Percentiles rank a stretch among this genome's conserved stretches.
Conservation (phyloP, 2,329 filamentous ascomycete species). For the Fusarium algeriense region DNA sequence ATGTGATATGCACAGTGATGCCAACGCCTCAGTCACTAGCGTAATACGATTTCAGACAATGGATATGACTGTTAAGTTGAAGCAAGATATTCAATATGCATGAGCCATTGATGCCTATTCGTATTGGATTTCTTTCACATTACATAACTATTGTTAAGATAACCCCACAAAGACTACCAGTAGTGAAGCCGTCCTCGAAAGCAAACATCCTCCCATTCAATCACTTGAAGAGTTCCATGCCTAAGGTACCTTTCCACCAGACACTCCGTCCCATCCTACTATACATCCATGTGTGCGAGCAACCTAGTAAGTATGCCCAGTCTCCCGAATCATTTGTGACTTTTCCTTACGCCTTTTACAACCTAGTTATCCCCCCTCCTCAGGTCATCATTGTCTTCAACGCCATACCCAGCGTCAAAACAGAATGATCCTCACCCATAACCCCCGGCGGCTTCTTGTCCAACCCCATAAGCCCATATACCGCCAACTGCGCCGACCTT, state of each 20-base stretch:
- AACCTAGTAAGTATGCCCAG: too few relatives aligned
- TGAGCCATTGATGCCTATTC: not conserved
- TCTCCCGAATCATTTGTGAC: not conserved
- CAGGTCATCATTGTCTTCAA: conserved; percentile 47
- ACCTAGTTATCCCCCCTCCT: not conserved
- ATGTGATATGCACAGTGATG: rapidly evolving
- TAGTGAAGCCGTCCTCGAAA: not conserved
- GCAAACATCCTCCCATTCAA: not conserved
- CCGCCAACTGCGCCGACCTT: conserved; percentile 44
- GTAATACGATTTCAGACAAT: rapidly evolving
- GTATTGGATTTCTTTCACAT: not conserved
- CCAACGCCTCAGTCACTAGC: rapidly evolving
- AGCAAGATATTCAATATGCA: rapidly evolving
- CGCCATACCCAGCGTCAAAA: conserved; percentile 42
- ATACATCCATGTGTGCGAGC: too few relatives aligned
- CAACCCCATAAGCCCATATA: conserved; percentile 43
- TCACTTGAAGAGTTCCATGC: not conserved
- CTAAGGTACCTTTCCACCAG: too few relatives aligned
- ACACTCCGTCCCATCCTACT: too few relatives aligned
- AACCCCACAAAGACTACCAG: not conserved
- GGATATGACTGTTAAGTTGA: too few relatives aligned
- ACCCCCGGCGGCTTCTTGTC: conserved; percentile 40
- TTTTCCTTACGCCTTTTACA: conserved; percentile 22
- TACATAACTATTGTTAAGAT: not conserved
- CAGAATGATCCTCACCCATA: conserved; percentile 43